A percentile compares a stretch with the other conserved stretches of the same genome.
Conservation (phyloP, 441 rosid species). For the Gossypium davidsonii region DNA sequence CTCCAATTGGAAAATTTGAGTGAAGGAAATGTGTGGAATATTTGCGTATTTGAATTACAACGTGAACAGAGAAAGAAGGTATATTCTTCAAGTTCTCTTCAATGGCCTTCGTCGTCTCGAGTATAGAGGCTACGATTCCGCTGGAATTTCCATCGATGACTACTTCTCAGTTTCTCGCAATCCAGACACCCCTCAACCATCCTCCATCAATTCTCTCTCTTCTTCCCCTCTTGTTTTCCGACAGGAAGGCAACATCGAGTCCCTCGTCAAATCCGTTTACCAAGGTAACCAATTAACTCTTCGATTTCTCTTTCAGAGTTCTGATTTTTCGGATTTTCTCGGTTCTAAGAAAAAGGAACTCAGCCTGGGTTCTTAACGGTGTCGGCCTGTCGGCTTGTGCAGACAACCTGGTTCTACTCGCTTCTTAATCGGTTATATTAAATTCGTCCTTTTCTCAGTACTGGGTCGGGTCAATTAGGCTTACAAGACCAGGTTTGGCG, state of each 20-base stretch:
- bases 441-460: background rate
- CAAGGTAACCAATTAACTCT: slow-evolving; percentile 39
- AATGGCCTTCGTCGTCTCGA: slow-evolving; percentile 94
- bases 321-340: background rate
- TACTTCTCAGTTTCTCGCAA: slow-evolving; percentile 20
- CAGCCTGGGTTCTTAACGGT: background rate
- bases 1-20: background rate
- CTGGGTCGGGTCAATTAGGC: background rate
- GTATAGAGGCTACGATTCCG: slow-evolving; percentile 92
- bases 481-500: background rate
- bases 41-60: slow-evolving; percentile 84
- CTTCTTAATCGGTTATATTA: background rate
- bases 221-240: slow-evolving; percentile 68
- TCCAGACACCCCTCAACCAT: slow-evolving; percentile 8
- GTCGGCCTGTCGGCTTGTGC: background rate
- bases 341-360: background rate
- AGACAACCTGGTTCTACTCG: background rate
- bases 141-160: slow-evolving; percentile 76
- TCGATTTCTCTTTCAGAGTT: background rate
- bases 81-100: slow-evolving; percentile 79
- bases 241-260: slow-evolving; percentile 88
- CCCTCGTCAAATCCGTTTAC: slow-evolving; percentile 86
- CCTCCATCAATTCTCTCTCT: background rate
- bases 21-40: slow-evolving; percentile 65
- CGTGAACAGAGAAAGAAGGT: slow-evolving; percentile 60